These are phyloP conservation scores for Alternaria rosae DNA, from an alignment of 2,329 filamentous ascomycete genomes.

Conservation along the genomic window DNA sequence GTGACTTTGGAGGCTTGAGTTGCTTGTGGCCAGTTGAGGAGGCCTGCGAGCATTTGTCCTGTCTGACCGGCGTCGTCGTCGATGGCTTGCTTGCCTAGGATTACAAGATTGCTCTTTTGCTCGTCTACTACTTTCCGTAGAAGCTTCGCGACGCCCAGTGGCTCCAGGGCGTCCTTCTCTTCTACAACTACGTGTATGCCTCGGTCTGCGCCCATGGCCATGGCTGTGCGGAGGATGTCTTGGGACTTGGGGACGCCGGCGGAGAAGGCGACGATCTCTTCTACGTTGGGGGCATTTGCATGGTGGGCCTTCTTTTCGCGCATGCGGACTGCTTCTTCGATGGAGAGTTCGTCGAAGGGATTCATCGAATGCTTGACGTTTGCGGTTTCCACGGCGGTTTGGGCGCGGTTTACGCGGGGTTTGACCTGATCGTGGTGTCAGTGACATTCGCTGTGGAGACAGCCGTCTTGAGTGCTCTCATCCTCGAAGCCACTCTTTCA, in stretches of 20 bases:
- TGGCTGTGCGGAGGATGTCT: conserved; percentile 91
- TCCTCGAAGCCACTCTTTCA: not conserved
- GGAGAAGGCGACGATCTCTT: conserved; percentile 88
- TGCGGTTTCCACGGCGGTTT: conserved; percentile 88
- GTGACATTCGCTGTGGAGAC: not conserved
- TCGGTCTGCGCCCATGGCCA: conserved; percentile 98
- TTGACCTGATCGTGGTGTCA: conserved; percentile 61
- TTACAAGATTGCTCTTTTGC: conserved; percentile 88
- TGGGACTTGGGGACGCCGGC: conserved; percentile 87
- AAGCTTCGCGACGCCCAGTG: conserved; percentile 89
- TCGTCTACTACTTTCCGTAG: conserved; percentile 79
- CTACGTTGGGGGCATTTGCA: conserved; percentile 60
- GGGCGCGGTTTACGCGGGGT: conserved; percentile 72
- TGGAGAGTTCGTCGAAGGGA: conserved; percentile 97
- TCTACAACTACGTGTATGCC: conserved; percentile 75
- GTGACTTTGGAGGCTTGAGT: conserved; percentile 89
- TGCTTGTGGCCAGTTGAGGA: conserved; percentile 92
- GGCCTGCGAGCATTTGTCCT: conserved; percentile 94
- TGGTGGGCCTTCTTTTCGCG: conserved; percentile 75
- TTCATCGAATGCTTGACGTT: conserved; percentile 99
- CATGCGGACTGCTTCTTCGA: conserved; percentile 94
- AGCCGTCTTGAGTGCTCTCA: not conserved
- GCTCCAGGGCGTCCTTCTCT: conserved; percentile 78
- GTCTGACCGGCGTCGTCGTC: conserved; percentile 97
- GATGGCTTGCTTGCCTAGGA: conserved; percentile 97